Evolutionary conservation across 768 basidiomycete species (phyloP).

Genomic region (Amanita inopinata): DNA sequence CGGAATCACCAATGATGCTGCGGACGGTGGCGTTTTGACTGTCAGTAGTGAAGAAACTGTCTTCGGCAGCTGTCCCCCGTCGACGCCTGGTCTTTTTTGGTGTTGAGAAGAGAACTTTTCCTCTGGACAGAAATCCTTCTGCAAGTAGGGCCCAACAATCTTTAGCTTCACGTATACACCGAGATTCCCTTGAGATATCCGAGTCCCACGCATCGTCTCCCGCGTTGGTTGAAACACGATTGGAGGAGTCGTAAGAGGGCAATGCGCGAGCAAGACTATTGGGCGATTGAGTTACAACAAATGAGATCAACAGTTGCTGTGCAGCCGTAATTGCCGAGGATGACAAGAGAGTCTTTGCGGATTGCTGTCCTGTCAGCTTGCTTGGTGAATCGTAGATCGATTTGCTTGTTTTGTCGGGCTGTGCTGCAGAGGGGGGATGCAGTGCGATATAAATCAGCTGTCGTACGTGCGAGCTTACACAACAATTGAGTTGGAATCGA

Average conservation of each 20-base stretch:
- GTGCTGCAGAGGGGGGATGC: constrained; percentile 30
- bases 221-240: constrained; percentile 10
- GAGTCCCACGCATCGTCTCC: constrained; percentile 40
- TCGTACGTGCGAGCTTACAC: constrained; percentile 47
- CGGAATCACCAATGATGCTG: constrained; percentile 43
- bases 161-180: constrained; percentile 42
- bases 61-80: constrained; percentile 16
- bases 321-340: constrained; percentile 39
- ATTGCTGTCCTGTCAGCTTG: constrained; percentile 32
- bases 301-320: constrained; percentile 43
- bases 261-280: constrained; percentile 42
- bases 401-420: constrained; percentile 17
- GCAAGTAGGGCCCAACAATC: constrained; percentile 55
- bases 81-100: constrained; percentile 28
- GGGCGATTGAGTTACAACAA: constrained; percentile 48
- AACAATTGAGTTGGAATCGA: constrained; percentile 9
- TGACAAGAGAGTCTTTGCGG: constrained; percentile 29
- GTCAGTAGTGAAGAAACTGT: constrained; percentile 13
- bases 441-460: constrained; percentile 66
- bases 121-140: constrained; percentile 39
- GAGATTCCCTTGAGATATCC: constrained; percentile 42
- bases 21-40: constrained; percentile 13
- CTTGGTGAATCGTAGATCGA: constrained; percentile 34
- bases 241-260: constrained; percentile 33
- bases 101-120: constrained; percentile 17